phyloP scores from a whole-genome alignment of 805 yeast genomes.

The Spathaspora arborariae region DNA sequence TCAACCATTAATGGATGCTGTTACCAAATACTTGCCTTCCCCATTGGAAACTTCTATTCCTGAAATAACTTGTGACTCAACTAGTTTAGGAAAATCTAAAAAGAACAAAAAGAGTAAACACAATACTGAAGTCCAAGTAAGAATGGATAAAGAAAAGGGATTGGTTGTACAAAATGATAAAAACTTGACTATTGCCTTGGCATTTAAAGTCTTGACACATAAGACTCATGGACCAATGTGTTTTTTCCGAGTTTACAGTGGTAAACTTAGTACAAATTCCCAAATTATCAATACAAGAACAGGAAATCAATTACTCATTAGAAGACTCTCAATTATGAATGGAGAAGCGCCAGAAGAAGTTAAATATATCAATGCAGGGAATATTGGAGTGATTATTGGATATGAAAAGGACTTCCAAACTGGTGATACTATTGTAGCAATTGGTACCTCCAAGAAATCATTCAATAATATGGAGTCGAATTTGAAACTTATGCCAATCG shows the following conservation, averaged over 20 bases:
- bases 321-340: slow-evolving; percentile 76
- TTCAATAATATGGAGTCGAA: slow-evolving; percentile 42
- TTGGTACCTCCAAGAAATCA: slow-evolving; percentile 42
- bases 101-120: slow-evolving; percentile 15
- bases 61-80: slow-evolving; percentile 35
- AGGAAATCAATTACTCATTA: slow-evolving; percentile 60
- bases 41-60: slow-evolving; percentile 67
- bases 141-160: slow-evolving; percentile 42
- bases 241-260: slow-evolving; percentile 85
- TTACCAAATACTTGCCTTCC: slow-evolving; percentile 73
- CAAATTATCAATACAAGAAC: slow-evolving; percentile 66
- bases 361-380: slow-evolving; percentile 60
- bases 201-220: slow-evolving; percentile 89
- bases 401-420: slow-evolving; percentile 67
- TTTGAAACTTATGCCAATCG: slow-evolving; percentile 67
- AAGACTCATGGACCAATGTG: slow-evolving; percentile 79
- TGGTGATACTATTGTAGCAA: slow-evolving; percentile 84
- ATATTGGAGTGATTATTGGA: slow-evolving; percentile 87
- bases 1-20: slow-evolving; percentile 87
- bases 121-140: slow-evolving; percentile 13
- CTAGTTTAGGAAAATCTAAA: slow-evolving; percentile 10
- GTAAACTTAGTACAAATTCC: slow-evolving; percentile 60
- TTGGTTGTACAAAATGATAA: slow-evolving; percentile 52
- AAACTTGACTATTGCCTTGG: slow-evolving; percentile 71
- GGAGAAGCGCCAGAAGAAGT: slow-evolving; percentile 84